Conservation (phyloP, 2,329 filamentous ascomycete genomes). For the Berkeleyomyces basicola region DNA sequence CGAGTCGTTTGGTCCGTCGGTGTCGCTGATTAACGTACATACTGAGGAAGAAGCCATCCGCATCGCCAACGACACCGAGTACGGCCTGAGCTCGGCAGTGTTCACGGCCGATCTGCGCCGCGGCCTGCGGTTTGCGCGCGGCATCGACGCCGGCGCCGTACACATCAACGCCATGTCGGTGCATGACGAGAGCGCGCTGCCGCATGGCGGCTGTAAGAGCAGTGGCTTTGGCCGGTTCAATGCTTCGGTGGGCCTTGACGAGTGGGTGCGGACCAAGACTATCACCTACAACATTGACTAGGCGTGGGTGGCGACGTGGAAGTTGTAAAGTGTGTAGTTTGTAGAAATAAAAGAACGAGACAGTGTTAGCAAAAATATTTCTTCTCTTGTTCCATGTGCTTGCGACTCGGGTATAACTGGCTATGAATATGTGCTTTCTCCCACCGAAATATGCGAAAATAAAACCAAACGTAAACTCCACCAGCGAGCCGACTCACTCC, state of each 20-base stretch:
- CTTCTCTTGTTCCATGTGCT: neutral
- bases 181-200: constrained; percentile 46
- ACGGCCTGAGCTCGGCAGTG: constrained; percentile 53
- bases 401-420: constrained; percentile 1
- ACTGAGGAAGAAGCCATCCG: constrained; percentile 54
- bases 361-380: neutral
- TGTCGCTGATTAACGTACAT: constrained; percentile 49
- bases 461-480: neutral
- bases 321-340: neutral
- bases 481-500: neutral
- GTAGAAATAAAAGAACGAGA: neutral
- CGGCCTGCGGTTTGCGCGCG: constrained; percentile 41
- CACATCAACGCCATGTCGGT: constrained; percentile 52
- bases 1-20: constrained; percentile 64
- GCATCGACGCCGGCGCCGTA: constrained; percentile 49
- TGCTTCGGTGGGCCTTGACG: constrained; percentile 33
- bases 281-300: constrained; percentile 29
- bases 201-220: constrained; percentile 49
- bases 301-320: neutral
- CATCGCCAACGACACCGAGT: constrained; percentile 68
- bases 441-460: neutral
- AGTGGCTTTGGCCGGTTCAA: constrained; percentile 50
- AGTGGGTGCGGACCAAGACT: constrained; percentile 48
- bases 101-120: constrained; percentile 52
- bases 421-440: neutral